These are phyloP conservation scores for Lactifluus volemus DNA, from an alignment of 768 basidiomycete genomes.

Conservation along the genomic window DNA sequence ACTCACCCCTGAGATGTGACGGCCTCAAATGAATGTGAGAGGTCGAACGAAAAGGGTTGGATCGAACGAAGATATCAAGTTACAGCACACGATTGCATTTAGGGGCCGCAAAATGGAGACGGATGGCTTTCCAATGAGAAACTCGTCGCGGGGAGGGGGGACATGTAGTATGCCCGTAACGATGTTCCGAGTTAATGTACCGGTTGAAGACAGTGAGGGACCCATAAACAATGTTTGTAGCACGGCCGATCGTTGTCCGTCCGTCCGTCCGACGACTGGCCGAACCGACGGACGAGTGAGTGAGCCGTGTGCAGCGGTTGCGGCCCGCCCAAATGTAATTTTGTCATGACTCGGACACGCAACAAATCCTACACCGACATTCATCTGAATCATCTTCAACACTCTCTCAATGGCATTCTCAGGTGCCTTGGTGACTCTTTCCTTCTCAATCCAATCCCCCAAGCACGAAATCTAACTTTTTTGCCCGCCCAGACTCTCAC, in stretches of 20 bases:
- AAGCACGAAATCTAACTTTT: not conserved
- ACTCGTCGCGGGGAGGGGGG: too few relatives aligned
- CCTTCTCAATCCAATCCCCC: not conserved
- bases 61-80: too few relatives aligned
- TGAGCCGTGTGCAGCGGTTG: not conserved
- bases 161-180: too few relatives aligned
- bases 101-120: too few relatives aligned
- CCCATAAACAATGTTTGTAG: not conserved
- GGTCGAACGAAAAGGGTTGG: too few relatives aligned
- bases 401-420: conserved; percentile 8
- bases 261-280: too few relatives aligned
- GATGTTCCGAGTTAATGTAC: too few relatives aligned
- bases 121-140: too few relatives aligned
- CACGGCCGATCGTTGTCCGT: too few relatives aligned
- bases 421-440: conserved; percentile 10
- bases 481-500: conserved; percentile 58
- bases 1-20: not conserved
- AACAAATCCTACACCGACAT: not conserved
- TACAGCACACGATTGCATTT: too few relatives aligned
- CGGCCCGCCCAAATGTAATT: not conserved
- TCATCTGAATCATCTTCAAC: not conserved
- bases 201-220: too few relatives aligned
- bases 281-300: not conserved
- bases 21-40: too few relatives aligned
- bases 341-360: not conserved